Evolutionary conservation across 2,329 filamentous ascomycete genomes (phyloP), one percentile per base, ranked within the genome.

Genomic region (Malbranchea zuffiana): DNA sequence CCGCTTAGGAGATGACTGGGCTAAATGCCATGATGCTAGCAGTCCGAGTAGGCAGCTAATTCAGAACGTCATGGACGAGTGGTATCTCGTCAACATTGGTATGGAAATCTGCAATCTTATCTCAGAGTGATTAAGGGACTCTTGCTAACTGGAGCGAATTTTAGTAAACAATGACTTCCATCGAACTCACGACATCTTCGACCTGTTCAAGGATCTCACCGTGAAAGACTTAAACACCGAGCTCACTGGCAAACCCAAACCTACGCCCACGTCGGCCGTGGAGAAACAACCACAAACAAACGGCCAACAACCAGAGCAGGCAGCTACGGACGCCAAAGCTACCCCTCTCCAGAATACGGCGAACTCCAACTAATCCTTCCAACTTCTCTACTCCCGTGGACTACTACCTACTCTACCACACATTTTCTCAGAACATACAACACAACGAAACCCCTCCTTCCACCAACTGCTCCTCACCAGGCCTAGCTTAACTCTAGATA

Each of bases 141-240:
- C 18, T 18, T 41, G 44, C 55, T 57, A 42, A 56, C 36, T n/a
- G n/a, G n/a, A n/a, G n/a, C n/a, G 30, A 29, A 8, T 30, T 37
- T 2, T n/a, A 87, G 90, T 98, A 18, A 86, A 98, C 67, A 98
- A 98, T 55, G 86, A 98, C 59, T 98, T 98, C 77, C 85, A 93
- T 58, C 72, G 85, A 50, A 76, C 75, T 38, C 71, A 76, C 35
- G 79, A 78, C 38, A 82, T 98, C 48, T 96, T 94, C 57, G 74
- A 82, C 30, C 68, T 96, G 17, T 90, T 98, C 56, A 74, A 87
- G 11, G 85, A 76, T 16, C 69, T 98, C 12, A 47, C 50, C 11
- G 48, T 64, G 40, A 57, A 59, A 40, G 54, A 60, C 30, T 43
- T 64, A 27, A 50, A 60, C 11, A 44, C 49, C 15, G 56, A 59